phyloP scores from a whole-genome alignment of 2,329 filamentous ascomycete species.

The Harringtonia lauricola region DNA sequence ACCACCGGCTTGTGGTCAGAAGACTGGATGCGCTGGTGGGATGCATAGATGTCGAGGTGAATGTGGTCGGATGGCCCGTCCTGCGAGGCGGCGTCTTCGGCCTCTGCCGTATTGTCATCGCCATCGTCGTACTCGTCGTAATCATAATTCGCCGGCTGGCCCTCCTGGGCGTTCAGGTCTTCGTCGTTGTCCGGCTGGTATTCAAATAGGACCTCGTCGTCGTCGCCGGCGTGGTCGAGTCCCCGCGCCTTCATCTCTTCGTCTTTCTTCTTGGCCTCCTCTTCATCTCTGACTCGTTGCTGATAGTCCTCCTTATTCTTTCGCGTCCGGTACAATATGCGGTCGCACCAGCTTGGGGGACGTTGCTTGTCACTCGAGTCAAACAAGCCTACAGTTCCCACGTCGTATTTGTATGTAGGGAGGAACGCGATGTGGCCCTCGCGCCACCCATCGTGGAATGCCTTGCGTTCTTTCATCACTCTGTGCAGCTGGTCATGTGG shows the following conservation, averaged over 20 bases:
- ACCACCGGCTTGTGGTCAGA: conserved; percentile 93
- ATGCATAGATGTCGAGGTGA: conserved; percentile 58
- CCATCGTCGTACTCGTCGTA: conserved; percentile 26
- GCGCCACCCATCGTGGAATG: conserved; percentile 83
- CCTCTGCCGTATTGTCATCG: conserved; percentile 18
- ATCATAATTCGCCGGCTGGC: conserved; percentile 27
- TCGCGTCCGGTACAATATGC: conserved; percentile 75
- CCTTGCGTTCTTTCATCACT: conserved; percentile 63
- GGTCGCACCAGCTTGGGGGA: conserved; percentile 93
- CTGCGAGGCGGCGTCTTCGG: conserved; percentile 41
- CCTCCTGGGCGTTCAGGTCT: conserved; percentile 18
- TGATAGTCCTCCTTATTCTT: conserved; percentile 59
- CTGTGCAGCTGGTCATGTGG: conserved; percentile 79
- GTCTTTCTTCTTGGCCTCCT: conserved; percentile 59
- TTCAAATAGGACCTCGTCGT: conserved; percentile 78
- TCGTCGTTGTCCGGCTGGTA: conserved; percentile 73
- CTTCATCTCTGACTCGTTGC: conserved; percentile 49
- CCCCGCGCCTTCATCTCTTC: conserved; percentile 78
- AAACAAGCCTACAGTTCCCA: conserved; percentile 84
- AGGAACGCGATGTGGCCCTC: conserved; percentile 83
- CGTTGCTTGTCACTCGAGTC: conserved; percentile 93
- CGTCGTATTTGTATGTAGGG: conserved; percentile 95
- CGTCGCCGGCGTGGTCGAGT: conserved; percentile 59
- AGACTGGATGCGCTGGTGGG: conserved; percentile 79
- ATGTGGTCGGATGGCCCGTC: conserved; percentile 47